Conservation (phyloP, 352 stramenopile species). For the Pythium myriotylum region DNA sequence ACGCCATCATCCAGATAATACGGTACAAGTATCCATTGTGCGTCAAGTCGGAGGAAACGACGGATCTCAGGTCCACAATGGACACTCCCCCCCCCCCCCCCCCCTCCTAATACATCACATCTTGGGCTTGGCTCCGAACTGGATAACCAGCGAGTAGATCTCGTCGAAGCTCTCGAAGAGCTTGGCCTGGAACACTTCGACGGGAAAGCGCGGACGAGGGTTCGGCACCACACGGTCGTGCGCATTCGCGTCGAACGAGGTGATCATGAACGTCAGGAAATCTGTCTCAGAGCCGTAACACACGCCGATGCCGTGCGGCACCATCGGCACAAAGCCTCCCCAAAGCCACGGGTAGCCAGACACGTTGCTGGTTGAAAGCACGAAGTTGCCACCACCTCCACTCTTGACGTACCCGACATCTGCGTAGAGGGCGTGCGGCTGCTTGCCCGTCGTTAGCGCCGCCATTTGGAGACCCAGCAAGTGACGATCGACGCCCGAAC, state of each 20-base stretch:
- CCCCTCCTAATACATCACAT: constrained; percentile 18
- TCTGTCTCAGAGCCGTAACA: constrained; percentile 92
- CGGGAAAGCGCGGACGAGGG: constrained; percentile 35
- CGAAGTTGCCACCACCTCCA: constrained; percentile 88
- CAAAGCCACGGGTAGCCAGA: constrained; percentile 95
- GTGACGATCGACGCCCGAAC: constrained; percentile 89
- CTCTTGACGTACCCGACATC: constrained; percentile 83
- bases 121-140: constrained; percentile 23
- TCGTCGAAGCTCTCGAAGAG: constrained; percentile 63
- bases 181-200: constrained; percentile 44
- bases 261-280: constrained; percentile 93
- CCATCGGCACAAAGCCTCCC: constrained; percentile 92
- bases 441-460: constrained; percentile 69
- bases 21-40: too few relatives aligned
- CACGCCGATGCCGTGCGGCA: constrained; percentile 91
- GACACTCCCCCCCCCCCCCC: too few relatives aligned
- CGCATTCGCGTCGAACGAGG: constrained; percentile 66
- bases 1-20: too few relatives aligned
- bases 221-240: constrained; percentile 23
- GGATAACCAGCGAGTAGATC: constrained; percentile 46
- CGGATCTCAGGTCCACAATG: too few relatives aligned
- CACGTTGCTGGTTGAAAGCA: constrained; percentile 95
- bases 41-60: too few relatives aligned
- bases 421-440: constrained; percentile 76
- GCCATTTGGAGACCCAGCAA: constrained; percentile 92